Percentiles rank a stretch among this genome's conserved stretches.
Conservation (phyloP, 805 yeast species). For the Candida ficus region DNA sequence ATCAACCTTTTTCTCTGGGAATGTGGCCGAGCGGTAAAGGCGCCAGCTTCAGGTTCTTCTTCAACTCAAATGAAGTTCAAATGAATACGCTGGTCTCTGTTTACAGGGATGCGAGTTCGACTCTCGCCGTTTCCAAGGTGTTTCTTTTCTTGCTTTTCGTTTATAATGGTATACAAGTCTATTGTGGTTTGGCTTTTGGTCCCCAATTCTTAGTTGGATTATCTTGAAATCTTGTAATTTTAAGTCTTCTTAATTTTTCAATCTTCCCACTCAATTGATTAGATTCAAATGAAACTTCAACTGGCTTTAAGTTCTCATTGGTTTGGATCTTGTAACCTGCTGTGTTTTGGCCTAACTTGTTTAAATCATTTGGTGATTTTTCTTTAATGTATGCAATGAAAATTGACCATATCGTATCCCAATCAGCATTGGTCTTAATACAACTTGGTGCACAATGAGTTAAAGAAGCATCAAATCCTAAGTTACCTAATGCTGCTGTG, state of each 20-base stretch:
- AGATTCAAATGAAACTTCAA: slow-evolving; percentile 50
- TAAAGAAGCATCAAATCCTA: slow-evolving; percentile 76
- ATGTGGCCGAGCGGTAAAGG: slow-evolving; percentile 25
- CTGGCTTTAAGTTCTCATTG: slow-evolving; percentile 33
- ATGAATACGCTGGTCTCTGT: slow-evolving; percentile 19
- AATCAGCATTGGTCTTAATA: slow-evolving; percentile 87
- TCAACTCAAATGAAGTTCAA: not conserved
- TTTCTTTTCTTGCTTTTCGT: not conserved
- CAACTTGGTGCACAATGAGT: slow-evolving; percentile 88
- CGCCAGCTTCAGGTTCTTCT: slow-evolving; percentile 20
- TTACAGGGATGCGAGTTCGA: slow-evolving; percentile 24
- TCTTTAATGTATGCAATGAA: slow-evolving; percentile 56
- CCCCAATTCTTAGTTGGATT: slow-evolving; percentile 98
- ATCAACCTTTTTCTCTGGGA: slow-evolving; percentile 8
- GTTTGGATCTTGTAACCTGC: slow-evolving; percentile 56
- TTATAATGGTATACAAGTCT: not conserved
- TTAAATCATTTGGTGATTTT: slow-evolving; percentile 33
- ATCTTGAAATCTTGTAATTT: slow-evolving; percentile 83
- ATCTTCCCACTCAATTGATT: slow-evolving; percentile 54
- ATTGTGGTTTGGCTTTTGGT: slow-evolving; percentile 76
- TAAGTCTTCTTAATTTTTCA: slow-evolving; percentile 61
- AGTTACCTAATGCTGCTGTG: slow-evolving; percentile 76
- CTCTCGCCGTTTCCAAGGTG: slow-evolving; percentile 22
- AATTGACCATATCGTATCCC: slow-evolving; percentile 71
- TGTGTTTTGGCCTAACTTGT: slow-evolving; percentile 35